phyloP scores from a whole-genome alignment of 306 rosid species.

The Echinosophora koreensis region DNA sequence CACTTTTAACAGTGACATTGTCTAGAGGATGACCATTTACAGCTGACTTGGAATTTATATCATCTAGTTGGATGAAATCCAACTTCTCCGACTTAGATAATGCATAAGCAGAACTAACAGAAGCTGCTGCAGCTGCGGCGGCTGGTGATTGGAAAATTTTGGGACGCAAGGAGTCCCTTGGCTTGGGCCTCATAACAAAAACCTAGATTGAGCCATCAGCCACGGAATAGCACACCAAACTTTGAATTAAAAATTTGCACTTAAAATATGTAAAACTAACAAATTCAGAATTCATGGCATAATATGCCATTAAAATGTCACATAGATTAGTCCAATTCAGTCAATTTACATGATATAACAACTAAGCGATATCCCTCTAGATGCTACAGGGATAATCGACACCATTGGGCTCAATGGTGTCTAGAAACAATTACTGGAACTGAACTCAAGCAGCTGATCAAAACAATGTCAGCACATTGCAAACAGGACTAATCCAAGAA shows the following conservation, averaged over 20 bases:
- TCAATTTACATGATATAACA: constrained; percentile 27
- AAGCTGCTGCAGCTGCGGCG: constrained; percentile 97
- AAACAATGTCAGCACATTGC: constrained; percentile 1
- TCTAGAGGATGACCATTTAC: constrained; percentile 50
- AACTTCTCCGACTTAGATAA: constrained; percentile 79
- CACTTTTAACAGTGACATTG: constrained; percentile 49
- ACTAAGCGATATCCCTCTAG: constrained; percentile 12
- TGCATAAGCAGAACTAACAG: constrained; percentile 97
- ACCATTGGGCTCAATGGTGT: neutral
- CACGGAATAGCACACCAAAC: constrained; percentile 31
- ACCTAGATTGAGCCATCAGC: constrained; percentile 60
- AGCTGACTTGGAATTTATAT: constrained; percentile 55
- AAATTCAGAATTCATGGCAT: constrained; percentile 1
- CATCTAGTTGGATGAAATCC: constrained; percentile 59
- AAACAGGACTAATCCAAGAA: constrained; percentile 4
- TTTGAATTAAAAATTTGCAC: constrained; percentile 6
- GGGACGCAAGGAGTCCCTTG: constrained; percentile 63
- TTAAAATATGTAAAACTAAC: constrained; percentile 31
- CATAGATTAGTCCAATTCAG: constrained; percentile 11
- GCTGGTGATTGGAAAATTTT: constrained; percentile 97
- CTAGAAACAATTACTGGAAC: neutral
- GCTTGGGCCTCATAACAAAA: constrained; percentile 87
- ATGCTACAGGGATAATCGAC: constrained; percentile 16
- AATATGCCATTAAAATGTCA: neutral
- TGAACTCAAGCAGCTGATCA: constrained; percentile 15